Evolutionary conservation across 2,329 filamentous ascomycete species (phyloP), one percentile per base, ranked within the genome.

Genomic region (Metarhizium brunneum): DNA sequence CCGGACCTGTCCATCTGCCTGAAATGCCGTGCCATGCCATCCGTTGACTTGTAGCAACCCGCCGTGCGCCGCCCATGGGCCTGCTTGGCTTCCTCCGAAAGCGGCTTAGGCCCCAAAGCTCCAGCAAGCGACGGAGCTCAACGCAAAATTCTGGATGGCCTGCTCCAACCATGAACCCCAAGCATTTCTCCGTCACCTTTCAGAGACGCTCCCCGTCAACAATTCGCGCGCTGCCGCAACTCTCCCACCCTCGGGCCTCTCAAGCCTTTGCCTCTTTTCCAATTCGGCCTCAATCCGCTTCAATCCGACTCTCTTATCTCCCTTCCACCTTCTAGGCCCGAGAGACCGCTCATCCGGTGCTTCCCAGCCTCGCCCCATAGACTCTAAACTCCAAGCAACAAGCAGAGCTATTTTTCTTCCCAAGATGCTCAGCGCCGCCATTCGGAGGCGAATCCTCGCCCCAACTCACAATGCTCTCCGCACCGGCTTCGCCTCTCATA

Each of bases 381-480:
- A 14, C 58, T 56, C 42, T 54, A 49, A 54, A 50, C 57, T 53
- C 43, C 54, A 56, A 51, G 49, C 63, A 49, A 29, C 32, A 7
- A 8, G 32, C 60, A 64, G 66, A 66, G 63, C 64, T 57, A 64
- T 67, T 63, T 35, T 62, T 68, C 50, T 63, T 16, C 57, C 58
- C 62, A 68, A 61, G 56, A 86, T 86, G 83, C 79, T 85, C 73
- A 78, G 80, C 71, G 80, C 81, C 64, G 80, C 81, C 64, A 75
- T 85, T 66, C 77, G 83, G 75, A 81, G 82, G 80, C 81, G 81
- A 68, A 76, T 75, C 68, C 76, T 85, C 68, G 74, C 70, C 62
- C 71, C 71, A 62, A 72, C 79, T 63, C 74, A 77, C 61, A 71
- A 73, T 64, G 69, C 76, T 65, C 71, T 80, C 67, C 75, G 79